Evolutionary conservation across 1,139 yeast species (phyloP).

Genomic region (Nakaseomyces nivariensis): DNA sequence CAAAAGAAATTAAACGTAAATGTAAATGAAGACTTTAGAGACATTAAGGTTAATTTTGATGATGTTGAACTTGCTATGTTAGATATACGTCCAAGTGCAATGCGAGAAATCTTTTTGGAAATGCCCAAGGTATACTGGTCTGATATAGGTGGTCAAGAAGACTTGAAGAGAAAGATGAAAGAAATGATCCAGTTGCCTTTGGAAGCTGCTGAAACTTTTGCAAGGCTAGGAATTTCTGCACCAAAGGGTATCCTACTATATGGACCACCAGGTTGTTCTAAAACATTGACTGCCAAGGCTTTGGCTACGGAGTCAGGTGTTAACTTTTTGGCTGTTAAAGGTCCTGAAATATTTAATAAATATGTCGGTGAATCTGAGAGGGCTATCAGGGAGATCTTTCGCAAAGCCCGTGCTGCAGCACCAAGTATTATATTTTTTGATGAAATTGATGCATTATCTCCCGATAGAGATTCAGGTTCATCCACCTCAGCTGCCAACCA

Average conservation of each 20-base stretch:
- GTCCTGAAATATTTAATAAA: constrained; percentile 89
- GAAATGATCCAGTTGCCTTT: constrained; percentile 92
- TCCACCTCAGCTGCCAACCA: constrained; percentile 70
- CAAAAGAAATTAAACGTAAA: constrained; percentile 39
- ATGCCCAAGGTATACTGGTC: constrained; percentile 91
- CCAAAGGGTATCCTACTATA: constrained; percentile 86
- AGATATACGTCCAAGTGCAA: constrained; percentile 87
- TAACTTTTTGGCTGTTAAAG: constrained; percentile 86
- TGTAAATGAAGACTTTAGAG: constrained; percentile 28
- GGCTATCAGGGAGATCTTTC: constrained; percentile 77
- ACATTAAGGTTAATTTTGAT: constrained; percentile 32
- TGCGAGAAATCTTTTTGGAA: constrained; percentile 90
- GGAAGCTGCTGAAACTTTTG: constrained; percentile 70
- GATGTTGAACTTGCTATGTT: constrained; percentile 63
- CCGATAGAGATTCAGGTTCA: constrained; percentile 56
- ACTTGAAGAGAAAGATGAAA: constrained; percentile 62
- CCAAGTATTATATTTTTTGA: constrained; percentile 91
- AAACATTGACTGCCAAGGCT: constrained; percentile 89
- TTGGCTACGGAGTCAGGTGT: constrained; percentile 90
- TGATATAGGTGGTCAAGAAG: constrained; percentile 93
- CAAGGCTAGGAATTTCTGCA: constrained; percentile 68
- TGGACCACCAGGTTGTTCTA: constrained; percentile 97
- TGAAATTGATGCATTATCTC: constrained; percentile 87
- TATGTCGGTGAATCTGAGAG: constrained; percentile 92
- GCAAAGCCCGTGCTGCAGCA: constrained; percentile 87